Evolutionary conservation across 2,329 filamentous ascomycete genomes (phyloP).

Genomic region (Exophiala spinifera): DNA sequence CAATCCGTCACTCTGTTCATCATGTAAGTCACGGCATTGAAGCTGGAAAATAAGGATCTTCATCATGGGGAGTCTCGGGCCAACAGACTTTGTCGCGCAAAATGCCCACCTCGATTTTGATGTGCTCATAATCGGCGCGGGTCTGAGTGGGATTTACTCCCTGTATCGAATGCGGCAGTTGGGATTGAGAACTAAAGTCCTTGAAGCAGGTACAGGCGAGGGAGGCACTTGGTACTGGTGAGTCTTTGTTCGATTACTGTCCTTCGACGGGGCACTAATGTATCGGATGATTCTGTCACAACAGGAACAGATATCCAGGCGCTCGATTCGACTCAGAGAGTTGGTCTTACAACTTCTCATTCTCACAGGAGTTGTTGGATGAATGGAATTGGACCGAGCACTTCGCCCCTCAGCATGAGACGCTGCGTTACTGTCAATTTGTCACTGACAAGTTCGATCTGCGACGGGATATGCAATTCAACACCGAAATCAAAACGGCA

Average conservation of each 20-base stretch:
- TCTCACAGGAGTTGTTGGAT: conserved; percentile 29
- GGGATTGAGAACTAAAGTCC: conserved; percentile 36
- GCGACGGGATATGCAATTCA: conserved; percentile 45
- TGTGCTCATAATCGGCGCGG: conserved; percentile 41
- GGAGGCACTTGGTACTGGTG: conserved; percentile 17
- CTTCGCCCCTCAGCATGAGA: conserved; percentile 30
- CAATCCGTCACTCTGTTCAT: not conserved
- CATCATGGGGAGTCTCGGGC: not conserved
- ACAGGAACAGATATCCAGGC: conserved; percentile 24
- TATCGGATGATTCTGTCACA: too few relatives aligned
- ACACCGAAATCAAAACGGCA: conserved; percentile 41
- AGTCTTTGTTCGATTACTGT: not conserved
- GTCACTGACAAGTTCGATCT: conserved; percentile 44
- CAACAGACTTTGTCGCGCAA: conserved; percentile 24
- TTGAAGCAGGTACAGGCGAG: conserved; percentile 10
- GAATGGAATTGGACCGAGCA: conserved; percentile 27
- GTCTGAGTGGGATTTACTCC: conserved; percentile 43
- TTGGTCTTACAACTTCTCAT: conserved; percentile 32
- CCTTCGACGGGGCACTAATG: not conserved
- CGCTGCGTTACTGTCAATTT: conserved; percentile 44
- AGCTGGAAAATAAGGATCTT: too few relatives aligned
- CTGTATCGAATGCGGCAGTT: conserved; percentile 43
- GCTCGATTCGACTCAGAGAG: conserved; percentile 38
- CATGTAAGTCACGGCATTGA: not conserved
- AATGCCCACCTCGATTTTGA: conserved; percentile 40